These are phyloP conservation scores for Salix dunnii DNA, from an alignment of 345 rosid genomes.

Conservation along the genomic window DNA sequence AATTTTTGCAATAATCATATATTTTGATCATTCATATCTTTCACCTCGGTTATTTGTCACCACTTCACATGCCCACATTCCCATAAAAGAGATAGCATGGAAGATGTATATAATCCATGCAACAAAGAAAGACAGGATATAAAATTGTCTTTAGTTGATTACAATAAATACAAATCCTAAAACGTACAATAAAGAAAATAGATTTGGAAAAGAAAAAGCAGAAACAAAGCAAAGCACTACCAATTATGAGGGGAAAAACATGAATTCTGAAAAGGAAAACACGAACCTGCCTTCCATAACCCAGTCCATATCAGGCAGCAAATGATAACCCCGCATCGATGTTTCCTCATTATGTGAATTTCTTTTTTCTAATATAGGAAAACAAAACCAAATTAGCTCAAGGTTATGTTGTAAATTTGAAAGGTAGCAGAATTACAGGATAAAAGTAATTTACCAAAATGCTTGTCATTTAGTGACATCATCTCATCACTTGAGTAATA, in stretches of 20 bases:
- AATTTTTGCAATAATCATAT: too few relatives aligned
- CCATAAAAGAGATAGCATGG: too few relatives aligned
- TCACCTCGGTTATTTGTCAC: too few relatives aligned
- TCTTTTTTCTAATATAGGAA: conserved; percentile 28
- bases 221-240: background rate
- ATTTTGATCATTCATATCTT: too few relatives aligned
- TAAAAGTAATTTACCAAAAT: conserved; percentile 18
- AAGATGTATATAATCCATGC: too few relatives aligned
- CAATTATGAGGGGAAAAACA: background rate
- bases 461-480: conserved; percentile 21
- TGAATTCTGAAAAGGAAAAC: background rate
- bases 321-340: too few relatives aligned
- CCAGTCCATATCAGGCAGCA: too few relatives aligned
- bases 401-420: background rate
- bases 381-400: background rate
- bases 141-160: too few relatives aligned
- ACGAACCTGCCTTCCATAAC: too few relatives aligned
- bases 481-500: conserved; percentile 30
- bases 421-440: background rate
- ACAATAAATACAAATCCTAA: background rate
- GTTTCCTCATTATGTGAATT: conserved; percentile 26
- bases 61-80: too few relatives aligned
- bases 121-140: too few relatives aligned
- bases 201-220: background rate
- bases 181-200: background rate